Percentiles rank a stretch among this genome's conserved stretches.
Evolutionary conservation across 345 rosid species (phyloP).

Genomic region (Salix purpurea): DNA sequence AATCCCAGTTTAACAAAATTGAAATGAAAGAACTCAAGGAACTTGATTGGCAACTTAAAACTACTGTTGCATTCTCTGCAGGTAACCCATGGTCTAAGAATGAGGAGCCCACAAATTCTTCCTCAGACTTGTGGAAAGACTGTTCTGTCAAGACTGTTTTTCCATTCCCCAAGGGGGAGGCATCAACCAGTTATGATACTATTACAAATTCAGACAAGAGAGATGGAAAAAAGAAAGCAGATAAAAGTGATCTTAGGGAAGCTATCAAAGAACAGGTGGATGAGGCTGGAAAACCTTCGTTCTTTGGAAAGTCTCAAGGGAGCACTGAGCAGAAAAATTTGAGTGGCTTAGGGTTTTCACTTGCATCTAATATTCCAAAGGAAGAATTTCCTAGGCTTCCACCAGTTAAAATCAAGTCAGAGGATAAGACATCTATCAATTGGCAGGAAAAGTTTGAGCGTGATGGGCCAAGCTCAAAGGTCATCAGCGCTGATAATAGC

Average conservation of each 20-base stretch:
- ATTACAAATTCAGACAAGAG: slow-evolving; percentile 44
- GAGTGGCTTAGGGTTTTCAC: slow-evolving; percentile 47
- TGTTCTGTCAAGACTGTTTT: slow-evolving; percentile 67
- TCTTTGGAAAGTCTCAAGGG: slow-evolving; percentile 56
- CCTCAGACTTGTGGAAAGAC: slow-evolving; percentile 64
- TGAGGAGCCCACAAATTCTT: slow-evolving; percentile 42
- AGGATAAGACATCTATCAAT: slow-evolving; percentile 64
- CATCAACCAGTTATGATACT: slow-evolving; percentile 41
- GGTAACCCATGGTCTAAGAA: slow-evolving; percentile 48
- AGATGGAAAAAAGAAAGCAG: slow-evolving; percentile 65
- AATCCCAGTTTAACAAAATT: slow-evolving; percentile 32
- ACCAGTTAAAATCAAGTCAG: slow-evolving; percentile 94
- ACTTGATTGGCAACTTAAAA: slow-evolving; percentile 39
- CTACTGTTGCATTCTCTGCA: slow-evolving; percentile 23
- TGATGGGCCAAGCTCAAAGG: slow-evolving; percentile 56
- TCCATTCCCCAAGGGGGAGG: slow-evolving; percentile 56
- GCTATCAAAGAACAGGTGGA: slow-evolving; percentile 86
- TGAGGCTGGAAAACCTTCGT: slow-evolving; percentile 81
- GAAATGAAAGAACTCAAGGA: slow-evolving; percentile 40
- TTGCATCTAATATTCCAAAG: slow-evolving; percentile 52
- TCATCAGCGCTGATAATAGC: slow-evolving; percentile 51
- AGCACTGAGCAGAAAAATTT: slow-evolving; percentile 46
- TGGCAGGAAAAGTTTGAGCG: slow-evolving; percentile 90
- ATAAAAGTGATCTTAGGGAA: slow-evolving; percentile 41
- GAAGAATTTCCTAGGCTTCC: slow-evolving; percentile 94